Evolutionary conservation across 768 basidiomycete species (phyloP).

Genomic region (Gyrodon lividus): DNA sequence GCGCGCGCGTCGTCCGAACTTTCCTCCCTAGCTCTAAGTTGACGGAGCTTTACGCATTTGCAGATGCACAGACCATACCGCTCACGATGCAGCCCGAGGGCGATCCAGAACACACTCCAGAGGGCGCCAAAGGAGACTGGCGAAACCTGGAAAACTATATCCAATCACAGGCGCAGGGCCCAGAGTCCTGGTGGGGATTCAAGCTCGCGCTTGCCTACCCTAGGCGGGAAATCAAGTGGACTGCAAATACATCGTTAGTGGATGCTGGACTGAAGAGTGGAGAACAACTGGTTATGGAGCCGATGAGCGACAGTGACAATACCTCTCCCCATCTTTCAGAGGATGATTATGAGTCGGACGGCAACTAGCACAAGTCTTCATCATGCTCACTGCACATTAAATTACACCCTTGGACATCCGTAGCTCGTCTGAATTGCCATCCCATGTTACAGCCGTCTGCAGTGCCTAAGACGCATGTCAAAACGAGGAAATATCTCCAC

Average conservation of each 20-base stretch:
- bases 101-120: conserved; percentile 45
- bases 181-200: conserved; percentile 72
- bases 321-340: conserved; percentile 36
- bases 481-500: too few species aligned
- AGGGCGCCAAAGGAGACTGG: conserved; percentile 31
- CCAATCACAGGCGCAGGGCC: conserved; percentile 22
- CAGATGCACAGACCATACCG: conserved; percentile 61
- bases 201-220: conserved; percentile 70
- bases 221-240: conserved; percentile 58
- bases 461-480: too few species aligned
- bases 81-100: conserved; percentile 33
- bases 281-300: conserved; percentile 67
- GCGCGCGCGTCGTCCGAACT: conserved; percentile 55
- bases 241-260: conserved; percentile 35
- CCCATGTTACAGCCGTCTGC: too few species aligned
- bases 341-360: conserved; percentile 59
- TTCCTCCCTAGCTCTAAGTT: conserved; percentile 53
- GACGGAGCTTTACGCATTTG: conserved; percentile 68
- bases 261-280: conserved; percentile 51
- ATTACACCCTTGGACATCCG: too few species aligned
- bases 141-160: conserved; percentile 38
- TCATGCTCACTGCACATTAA: too few species aligned
- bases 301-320: conserved; percentile 21
- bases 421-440: too few species aligned
- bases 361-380: conserved; percentile 24